Percentiles rank a stretch among this genome's conserved stretches.
phyloP scores from a whole-genome alignment of 1,139 yeast genomes.

The Blastobotrys malaysiensis region DNA sequence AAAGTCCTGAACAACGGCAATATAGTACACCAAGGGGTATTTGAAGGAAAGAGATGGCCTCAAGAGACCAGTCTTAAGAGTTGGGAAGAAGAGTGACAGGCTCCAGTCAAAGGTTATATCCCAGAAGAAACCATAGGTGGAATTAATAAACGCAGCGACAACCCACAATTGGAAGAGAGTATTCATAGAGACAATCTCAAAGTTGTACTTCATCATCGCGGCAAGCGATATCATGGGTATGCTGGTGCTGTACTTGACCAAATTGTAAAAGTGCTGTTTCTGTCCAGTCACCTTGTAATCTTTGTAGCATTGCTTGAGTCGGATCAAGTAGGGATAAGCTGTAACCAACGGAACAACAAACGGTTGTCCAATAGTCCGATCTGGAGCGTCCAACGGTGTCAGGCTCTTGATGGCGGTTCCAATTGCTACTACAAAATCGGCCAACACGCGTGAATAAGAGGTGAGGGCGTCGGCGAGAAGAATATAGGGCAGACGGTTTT shows the following conservation, averaged over 20 bases:
- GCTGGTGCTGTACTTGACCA: conserved; percentile 66
- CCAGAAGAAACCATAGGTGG: conserved; percentile 80
- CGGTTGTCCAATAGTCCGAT: conserved; percentile 24
- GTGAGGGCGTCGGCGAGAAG: conserved; percentile 75
- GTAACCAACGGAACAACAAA: conserved; percentile 47
- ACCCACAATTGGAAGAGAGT: conserved; percentile 43
- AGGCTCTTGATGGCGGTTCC: background rate
- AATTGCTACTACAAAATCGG: conserved; percentile 51
- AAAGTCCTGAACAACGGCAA: conserved; percentile 56
- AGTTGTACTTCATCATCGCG: conserved; percentile 10
- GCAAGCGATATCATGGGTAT: conserved; percentile 50
- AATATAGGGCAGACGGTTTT: conserved; percentile 66
- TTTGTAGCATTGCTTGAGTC: conserved; percentile 73
- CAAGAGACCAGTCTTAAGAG: conserved; percentile 11
- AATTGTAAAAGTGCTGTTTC: conserved; percentile 56
- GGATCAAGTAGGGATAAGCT: conserved; percentile 60
- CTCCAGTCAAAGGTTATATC: conserved; percentile 90
- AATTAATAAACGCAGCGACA: conserved; percentile 51
- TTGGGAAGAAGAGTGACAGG: conserved; percentile 39
- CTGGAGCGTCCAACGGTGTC: conserved; percentile 25
- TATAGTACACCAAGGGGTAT: conserved; percentile 39
- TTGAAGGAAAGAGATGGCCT: conserved; percentile 8
- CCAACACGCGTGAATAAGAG: conserved; percentile 68
- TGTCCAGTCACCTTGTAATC: conserved; percentile 55
- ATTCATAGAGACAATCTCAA: background rate